phyloP scores from a whole-genome alignment of 1,284 basidiomycete species.

The Sporisorium sorghi region DNA sequence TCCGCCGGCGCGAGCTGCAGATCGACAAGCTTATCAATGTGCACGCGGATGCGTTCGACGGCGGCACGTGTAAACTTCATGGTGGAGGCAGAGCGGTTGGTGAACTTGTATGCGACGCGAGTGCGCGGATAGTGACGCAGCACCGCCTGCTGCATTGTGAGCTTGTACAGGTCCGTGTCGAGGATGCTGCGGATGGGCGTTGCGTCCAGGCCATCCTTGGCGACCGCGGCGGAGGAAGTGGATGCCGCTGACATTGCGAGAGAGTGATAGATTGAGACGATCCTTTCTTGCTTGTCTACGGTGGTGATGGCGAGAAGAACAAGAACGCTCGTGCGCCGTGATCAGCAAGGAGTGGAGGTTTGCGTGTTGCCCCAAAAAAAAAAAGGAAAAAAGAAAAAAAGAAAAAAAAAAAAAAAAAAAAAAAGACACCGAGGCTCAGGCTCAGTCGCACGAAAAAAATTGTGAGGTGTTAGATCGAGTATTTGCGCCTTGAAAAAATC shows the following conservation, averaged over 20 bases:
- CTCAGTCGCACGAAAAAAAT: no score
- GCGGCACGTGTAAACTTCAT: constrained; percentile 80
- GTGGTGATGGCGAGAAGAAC: no score
- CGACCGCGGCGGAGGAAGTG: not conserved
- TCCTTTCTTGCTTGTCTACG: no score
- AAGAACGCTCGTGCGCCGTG: no score
- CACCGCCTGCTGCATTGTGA: constrained; percentile 97
- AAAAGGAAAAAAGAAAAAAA: no score
- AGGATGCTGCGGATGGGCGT: constrained; percentile 75
- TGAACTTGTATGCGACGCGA: constrained; percentile 78
- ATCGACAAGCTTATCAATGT: constrained; percentile 75
- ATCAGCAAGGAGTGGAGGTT: no score
- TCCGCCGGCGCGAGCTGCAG: constrained; percentile 78
- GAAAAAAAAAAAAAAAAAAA: no score
- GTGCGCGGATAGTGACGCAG: constrained; percentile 81
- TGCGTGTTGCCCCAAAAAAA: no score
- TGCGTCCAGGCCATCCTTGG: constrained; percentile 24
- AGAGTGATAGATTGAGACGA: no score
- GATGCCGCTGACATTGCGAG: constrained; percentile 9
- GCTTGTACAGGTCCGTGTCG: constrained; percentile 97
- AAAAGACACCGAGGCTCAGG: no score
- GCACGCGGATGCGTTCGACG: constrained; percentile 76
- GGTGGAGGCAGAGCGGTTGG: constrained; percentile 78
- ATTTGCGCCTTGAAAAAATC: no score
- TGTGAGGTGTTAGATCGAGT: no score